Conservation (phyloP, 1,284 basidiomycete genomes). For the Boletus semigastroideus region DNA sequence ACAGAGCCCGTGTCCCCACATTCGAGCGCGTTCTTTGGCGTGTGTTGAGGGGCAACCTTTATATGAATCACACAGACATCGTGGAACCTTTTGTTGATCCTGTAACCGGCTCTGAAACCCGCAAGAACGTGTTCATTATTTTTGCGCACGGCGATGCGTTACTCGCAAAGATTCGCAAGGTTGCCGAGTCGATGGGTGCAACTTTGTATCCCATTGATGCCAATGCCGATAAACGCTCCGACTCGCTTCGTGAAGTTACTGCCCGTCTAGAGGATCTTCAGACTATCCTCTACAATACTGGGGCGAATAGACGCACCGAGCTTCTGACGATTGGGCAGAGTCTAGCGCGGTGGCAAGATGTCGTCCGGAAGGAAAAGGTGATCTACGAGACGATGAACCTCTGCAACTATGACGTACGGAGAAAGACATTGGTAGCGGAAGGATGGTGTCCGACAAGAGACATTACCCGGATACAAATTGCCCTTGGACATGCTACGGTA, state of each 20-base stretch:
- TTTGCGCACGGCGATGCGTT: conserved; percentile 96
- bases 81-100: conserved; percentile 91
- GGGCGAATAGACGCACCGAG: conserved; percentile 82
- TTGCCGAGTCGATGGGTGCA: conserved; percentile 97
- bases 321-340: conserved; percentile 85
- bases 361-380: conserved; percentile 93
- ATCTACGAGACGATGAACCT: conserved; percentile 94
- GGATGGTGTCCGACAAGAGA: conserved; percentile 97
- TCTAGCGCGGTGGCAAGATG: conserved; percentile 90
- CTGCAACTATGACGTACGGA: conserved; percentile 90
- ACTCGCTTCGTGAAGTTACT: conserved; percentile 87
- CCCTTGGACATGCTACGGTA: conserved; percentile 89
- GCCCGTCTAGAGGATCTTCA: conserved; percentile 91
- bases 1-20: conserved; percentile 87
- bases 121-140: conserved; percentile 99
- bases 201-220: conserved; percentile 96
- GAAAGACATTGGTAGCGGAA: conserved; percentile 96
- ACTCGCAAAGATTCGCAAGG: conserved; percentile 96
- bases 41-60: conserved; percentile 95
- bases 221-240: conserved; percentile 88
- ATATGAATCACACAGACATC: conserved; percentile 99
- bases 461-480: conserved; percentile 84
- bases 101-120: conserved; percentile 74
- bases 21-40: conserved; percentile 99
- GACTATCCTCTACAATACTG: conserved; percentile 88